phyloP scores from a whole-genome alignment of 495 filamentous ascomycete species.

The Darksidea phi region DNA sequence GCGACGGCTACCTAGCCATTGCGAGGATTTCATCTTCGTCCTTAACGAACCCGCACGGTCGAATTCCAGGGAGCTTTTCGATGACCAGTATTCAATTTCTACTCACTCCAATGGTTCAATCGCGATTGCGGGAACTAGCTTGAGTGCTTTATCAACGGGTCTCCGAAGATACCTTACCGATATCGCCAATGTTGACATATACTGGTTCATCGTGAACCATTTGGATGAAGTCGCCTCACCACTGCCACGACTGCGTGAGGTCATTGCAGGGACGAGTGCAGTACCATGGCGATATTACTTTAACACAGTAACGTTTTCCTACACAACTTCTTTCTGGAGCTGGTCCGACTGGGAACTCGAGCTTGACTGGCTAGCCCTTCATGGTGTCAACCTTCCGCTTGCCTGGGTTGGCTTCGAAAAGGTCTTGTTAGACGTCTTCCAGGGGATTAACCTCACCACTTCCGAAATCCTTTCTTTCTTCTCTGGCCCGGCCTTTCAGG shows the following conservation, averaged over 20 bases:
- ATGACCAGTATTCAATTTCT: constrained; percentile 50
- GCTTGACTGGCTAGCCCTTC: constrained; percentile 57
- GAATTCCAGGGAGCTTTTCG: constrained; percentile 25
- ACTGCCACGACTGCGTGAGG: constrained; percentile 39
- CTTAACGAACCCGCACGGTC: constrained; percentile 26
- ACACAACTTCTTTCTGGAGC: constrained; percentile 55
- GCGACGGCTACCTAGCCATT: constrained; percentile 50
- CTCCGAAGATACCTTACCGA: constrained; percentile 53
- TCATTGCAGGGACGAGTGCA: constrained; percentile 36
- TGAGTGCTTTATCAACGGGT: constrained; percentile 51
- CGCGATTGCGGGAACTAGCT: constrained; percentile 48
- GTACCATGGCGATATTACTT: constrained; percentile 58
- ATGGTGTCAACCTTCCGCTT: constrained; percentile 53
- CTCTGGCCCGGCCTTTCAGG: constrained; percentile 54
- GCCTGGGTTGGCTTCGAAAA: constrained; percentile 57
- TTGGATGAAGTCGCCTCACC: constrained; percentile 38
- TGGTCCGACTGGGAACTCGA: constrained; percentile 58
- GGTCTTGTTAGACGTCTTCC: constrained; percentile 52
- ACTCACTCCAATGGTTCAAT: constrained; percentile 46
- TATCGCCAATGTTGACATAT: constrained; percentile 53
- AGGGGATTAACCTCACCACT: constrained; percentile 50
- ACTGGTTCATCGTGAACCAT: constrained; percentile 50
- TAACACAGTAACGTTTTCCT: constrained; percentile 59
- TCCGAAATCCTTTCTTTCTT: constrained; percentile 49
- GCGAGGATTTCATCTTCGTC: constrained; percentile 45